These are phyloP conservation scores for Meyerozyma carpophila DNA, from an alignment of 1,139 yeast species.

Conservation along the genomic window DNA sequence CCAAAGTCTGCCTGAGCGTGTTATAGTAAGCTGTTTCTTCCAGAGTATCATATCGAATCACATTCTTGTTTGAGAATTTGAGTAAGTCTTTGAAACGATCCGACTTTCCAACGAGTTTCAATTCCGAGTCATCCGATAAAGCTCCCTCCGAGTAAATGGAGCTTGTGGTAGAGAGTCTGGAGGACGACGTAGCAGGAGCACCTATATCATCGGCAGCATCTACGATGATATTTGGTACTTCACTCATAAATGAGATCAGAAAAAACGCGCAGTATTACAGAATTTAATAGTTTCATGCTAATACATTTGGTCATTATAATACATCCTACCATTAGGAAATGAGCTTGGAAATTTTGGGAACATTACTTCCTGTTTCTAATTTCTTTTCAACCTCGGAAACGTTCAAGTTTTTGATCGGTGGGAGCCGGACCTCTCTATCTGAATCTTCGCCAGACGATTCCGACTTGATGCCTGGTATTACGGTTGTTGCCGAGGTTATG, in stretches of 20 bases:
- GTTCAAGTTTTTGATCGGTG: constrained; percentile 18
- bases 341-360: constrained; percentile 28
- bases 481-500: constrained; percentile 10
- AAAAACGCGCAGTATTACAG: constrained; percentile 3
- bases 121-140: constrained; percentile 5
- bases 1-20: neutral
- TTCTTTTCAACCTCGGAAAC: constrained; percentile 3
- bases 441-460: constrained; percentile 5
- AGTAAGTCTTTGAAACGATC: neutral
- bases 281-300: neutral
- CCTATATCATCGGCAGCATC: neutral
- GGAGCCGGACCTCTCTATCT: constrained; percentile 16
- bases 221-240: constrained; percentile 2
- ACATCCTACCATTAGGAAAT: constrained; percentile 13
- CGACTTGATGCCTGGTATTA: constrained; percentile 9
- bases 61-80: neutral
- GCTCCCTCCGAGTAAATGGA: constrained; percentile 9
- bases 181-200: constrained; percentile 1
- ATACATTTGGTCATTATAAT: constrained; percentile 1
- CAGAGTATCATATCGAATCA: neutral
- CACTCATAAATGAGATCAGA: constrained; percentile 4
- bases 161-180: constrained; percentile 7
- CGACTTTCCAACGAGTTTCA: neutral
- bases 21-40: neutral
- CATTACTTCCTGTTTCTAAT: constrained; percentile 12